Conservation (phyloP, 345 rosid genomes). For the Rubroshorea leprosula region DNA sequence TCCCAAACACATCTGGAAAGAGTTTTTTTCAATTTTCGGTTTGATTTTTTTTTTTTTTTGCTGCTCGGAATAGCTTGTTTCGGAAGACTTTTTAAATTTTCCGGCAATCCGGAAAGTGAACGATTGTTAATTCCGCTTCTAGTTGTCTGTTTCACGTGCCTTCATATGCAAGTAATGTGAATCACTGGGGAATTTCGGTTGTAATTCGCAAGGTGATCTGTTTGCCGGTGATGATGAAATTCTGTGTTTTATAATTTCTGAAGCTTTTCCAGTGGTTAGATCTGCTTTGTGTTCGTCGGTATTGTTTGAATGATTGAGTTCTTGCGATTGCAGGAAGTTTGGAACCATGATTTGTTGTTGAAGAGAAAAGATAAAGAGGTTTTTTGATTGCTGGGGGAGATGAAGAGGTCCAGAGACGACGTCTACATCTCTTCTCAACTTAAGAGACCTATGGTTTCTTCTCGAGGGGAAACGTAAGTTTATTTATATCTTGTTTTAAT, state of each 20-base stretch:
- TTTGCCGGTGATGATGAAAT: slow-evolving; percentile 21
- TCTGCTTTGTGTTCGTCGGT: slow-evolving; percentile 32
- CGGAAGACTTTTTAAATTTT: background rate
- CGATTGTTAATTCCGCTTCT: slow-evolving; percentile 12
- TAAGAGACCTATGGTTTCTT: slow-evolving; percentile 52
- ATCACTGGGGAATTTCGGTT: slow-evolving; percentile 12
- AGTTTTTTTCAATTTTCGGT: background rate
- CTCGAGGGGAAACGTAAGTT: slow-evolving; percentile 75
- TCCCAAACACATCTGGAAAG: slow-evolving; percentile 10
- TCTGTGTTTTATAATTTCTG: slow-evolving; percentile 11
- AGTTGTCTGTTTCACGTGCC: slow-evolving; percentile 13
- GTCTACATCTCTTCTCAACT: slow-evolving; percentile 49
- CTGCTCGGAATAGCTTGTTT: slow-evolving; percentile 4
- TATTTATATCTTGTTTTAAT: slow-evolving; percentile 7
- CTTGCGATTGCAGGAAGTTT: slow-evolving; percentile 19
- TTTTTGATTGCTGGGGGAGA: slow-evolving; percentile 20
- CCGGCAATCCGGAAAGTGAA: slow-evolving; percentile 14
- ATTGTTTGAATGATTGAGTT: slow-evolving; percentile 18
- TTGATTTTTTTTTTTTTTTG: background rate
- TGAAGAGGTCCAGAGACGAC: slow-evolving; percentile 89
- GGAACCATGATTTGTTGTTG: slow-evolving; percentile 35
- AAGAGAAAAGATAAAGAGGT: slow-evolving; percentile 17
- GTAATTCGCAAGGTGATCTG: slow-evolving; percentile 28
- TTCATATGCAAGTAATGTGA: slow-evolving; percentile 40
- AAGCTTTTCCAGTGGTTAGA: slow-evolving; percentile 31